phyloP scores from a whole-genome alignment of 1,139 yeast genomes.

The Suhomyces bribrorum region DNA sequence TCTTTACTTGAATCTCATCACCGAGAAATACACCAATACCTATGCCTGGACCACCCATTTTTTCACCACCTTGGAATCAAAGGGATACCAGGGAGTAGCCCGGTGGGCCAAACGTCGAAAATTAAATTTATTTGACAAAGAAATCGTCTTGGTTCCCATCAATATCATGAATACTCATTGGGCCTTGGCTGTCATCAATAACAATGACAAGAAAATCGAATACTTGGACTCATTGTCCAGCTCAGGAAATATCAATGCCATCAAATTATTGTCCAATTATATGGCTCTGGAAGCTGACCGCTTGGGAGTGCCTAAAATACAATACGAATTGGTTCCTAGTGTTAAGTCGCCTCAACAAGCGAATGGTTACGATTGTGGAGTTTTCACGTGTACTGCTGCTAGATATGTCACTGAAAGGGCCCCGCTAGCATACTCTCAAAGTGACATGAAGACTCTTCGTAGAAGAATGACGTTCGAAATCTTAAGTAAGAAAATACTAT shows the following conservation, averaged over 20 bases:
- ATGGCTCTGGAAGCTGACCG: constrained; percentile 58
- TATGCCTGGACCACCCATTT: constrained; percentile 89
- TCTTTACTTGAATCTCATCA: constrained; percentile 66
- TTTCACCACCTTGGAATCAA: constrained; percentile 64
- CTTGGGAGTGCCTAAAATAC: constrained; percentile 20
- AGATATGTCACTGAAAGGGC: constrained; percentile 54
- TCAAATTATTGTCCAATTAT: constrained; percentile 58
- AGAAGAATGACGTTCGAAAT: constrained; percentile 66
- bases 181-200: constrained; percentile 84
- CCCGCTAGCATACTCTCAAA: constrained; percentile 57
- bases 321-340: constrained; percentile 34
- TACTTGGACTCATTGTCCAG: constrained; percentile 74
- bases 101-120: constrained; percentile 90
- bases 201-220: constrained; percentile 54
- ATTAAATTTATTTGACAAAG: constrained; percentile 62
- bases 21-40: constrained; percentile 36
- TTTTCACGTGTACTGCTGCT: constrained; percentile 82
- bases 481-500: constrained; percentile 23
- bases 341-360: constrained; percentile 76
- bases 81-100: constrained; percentile 80
- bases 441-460: constrained; percentile 71
- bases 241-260: constrained; percentile 56
- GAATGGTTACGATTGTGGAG: constrained; percentile 96
- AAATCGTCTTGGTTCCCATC: constrained; percentile 76
- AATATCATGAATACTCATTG: constrained; percentile 85